Evolutionary conservation across 768 basidiomycete genomes (phyloP).

Genomic region (Suillus subluteus): DNA sequence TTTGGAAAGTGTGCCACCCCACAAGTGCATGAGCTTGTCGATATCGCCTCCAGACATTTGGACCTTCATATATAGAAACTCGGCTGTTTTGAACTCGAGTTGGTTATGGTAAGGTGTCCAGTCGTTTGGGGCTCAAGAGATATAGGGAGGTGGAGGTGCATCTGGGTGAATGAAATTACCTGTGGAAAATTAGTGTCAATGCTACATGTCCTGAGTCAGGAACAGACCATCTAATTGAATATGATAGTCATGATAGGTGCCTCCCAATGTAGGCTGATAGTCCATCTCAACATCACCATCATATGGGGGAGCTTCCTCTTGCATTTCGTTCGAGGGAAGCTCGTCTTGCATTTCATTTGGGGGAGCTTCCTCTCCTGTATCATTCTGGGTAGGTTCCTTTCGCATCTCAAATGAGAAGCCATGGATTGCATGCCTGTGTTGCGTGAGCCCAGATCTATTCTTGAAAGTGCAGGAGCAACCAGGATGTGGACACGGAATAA

Average conservation of each 20-base stretch:
- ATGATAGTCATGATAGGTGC: neutral
- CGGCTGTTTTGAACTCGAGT: slow-evolving; percentile 21
- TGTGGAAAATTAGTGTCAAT: neutral
- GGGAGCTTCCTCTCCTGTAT: too few species aligned
- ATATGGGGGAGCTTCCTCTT: too few species aligned
- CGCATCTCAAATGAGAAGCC: neutral
- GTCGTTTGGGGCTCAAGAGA: slow-evolving; percentile 2
- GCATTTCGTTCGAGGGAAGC: too few species aligned
- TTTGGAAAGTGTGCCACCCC: slow-evolving; percentile 7
- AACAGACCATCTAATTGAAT: neutral
- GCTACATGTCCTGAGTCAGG: neutral
- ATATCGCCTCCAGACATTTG: slow-evolving; percentile 25
- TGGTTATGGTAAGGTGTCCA: slow-evolving; percentile 23
- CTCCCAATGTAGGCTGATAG: too few species aligned
- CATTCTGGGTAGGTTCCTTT: too few species aligned
- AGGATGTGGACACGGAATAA: neutral
- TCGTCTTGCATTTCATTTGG: too few species aligned
- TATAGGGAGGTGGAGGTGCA: slow-evolving; percentile 10
- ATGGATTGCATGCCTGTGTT: neutral
- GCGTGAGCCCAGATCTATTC: slow-evolving; percentile 3
- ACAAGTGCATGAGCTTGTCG: slow-evolving; percentile 21
- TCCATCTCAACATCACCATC: too few species aligned
- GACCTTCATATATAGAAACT: slow-evolving; percentile 20
- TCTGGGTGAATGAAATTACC: slow-evolving; percentile 1
- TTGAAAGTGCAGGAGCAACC: slow-evolving; percentile 1